Evolutionary conservation across 1,284 basidiomycete genomes (phyloP).

Genomic region (Sanghuangporus sanghuang): DNA sequence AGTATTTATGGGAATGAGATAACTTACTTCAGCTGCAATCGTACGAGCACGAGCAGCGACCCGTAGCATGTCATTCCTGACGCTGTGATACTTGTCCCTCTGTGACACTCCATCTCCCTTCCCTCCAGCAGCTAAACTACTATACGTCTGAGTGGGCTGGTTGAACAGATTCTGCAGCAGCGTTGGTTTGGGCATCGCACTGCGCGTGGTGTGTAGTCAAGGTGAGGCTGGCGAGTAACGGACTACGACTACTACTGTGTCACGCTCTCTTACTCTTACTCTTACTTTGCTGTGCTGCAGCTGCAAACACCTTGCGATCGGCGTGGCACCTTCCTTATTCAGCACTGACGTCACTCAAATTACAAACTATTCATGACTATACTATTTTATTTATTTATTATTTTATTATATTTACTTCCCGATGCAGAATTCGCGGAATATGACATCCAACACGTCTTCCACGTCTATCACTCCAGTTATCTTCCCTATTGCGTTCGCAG

Average conservation of each 20-base stretch:
- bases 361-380: background rate
- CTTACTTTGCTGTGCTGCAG: background rate
- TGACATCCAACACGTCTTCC: constrained; percentile 75
- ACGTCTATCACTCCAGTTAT: constrained; percentile 70
- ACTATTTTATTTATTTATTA: no score
- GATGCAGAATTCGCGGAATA: constrained; percentile 84
- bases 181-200: constrained; percentile 48
- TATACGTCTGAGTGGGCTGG: constrained; percentile 52
- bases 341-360: background rate
- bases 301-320: background rate
- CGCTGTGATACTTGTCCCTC: constrained; percentile 19
- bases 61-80: constrained; percentile 17
- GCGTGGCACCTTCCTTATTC: background rate
- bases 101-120: constrained; percentile 30
- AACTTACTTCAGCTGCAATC: background rate
- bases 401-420: constrained; percentile 59
- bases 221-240: background rate
- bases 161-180: constrained; percentile 52
- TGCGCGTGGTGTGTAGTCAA: background rate
- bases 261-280: background rate
- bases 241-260: background rate
- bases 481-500: constrained; percentile 73
- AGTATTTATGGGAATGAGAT: background rate
- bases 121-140: constrained; percentile 24
- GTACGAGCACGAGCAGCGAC: constrained; percentile 2